These are phyloP conservation scores for Candida sithepensis DNA, from an alignment of 805 yeast species.

Conservation along the genomic window DNA sequence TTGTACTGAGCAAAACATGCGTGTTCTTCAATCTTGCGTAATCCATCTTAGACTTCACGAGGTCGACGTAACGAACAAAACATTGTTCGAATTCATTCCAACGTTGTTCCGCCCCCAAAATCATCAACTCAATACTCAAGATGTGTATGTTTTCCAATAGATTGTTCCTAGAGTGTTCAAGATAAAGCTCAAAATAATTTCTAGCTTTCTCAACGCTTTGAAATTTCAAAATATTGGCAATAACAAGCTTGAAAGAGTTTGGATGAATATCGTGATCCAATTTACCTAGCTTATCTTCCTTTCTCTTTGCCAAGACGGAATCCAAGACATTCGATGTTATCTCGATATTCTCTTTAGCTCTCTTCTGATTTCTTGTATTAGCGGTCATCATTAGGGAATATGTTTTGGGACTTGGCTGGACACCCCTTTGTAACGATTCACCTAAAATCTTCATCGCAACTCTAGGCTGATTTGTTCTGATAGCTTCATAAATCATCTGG, in stretches of 20 bases:
- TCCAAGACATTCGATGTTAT: conserved; percentile 20
- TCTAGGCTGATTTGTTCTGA: conserved; percentile 17
- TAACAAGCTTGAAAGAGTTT: conserved; percentile 19
- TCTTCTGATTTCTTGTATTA: conserved; percentile 12
- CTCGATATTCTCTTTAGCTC: conserved; percentile 16
- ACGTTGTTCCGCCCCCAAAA: conserved; percentile 29
- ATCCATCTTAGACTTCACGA: conserved; percentile 14
- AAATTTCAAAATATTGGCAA: conserved; percentile 16
- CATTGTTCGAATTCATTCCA: conserved; percentile 31
- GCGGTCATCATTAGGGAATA: conserved; percentile 28
- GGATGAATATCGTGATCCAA: conserved; percentile 25
- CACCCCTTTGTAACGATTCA: conserved; percentile 14
- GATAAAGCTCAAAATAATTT: conserved; percentile 26
- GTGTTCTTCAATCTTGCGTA: conserved; percentile 12
- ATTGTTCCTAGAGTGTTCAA: conserved; percentile 21
- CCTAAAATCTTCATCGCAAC: conserved; percentile 17
- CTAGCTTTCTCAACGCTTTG: conserved; percentile 23
- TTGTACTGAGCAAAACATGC: not conserved
- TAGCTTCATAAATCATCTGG: conserved; percentile 24
- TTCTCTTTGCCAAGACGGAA: conserved; percentile 20
- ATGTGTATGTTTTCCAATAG: conserved; percentile 27
- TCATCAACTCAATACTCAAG: conserved; percentile 24
- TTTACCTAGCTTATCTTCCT: conserved; percentile 19
- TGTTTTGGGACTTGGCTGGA: conserved; percentile 20
- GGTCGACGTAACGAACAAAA: conserved; percentile 21